Conservation (phyloP, 2,329 filamentous ascomycete species). For the Alternaria rosae region DNA sequence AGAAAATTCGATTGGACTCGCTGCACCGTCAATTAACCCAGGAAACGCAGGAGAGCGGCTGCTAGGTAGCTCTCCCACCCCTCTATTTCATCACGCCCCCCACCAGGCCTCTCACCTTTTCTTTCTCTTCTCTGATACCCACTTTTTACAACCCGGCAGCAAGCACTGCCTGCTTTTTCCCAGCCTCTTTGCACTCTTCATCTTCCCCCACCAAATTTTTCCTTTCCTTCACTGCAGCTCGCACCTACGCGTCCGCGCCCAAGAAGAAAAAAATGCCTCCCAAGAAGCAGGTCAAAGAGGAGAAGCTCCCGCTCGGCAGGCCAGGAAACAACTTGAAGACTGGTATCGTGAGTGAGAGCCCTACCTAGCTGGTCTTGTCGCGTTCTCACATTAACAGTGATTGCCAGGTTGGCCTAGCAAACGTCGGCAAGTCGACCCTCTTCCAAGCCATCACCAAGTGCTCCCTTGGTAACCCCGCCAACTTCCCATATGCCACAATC, state of each 20-base stretch:
- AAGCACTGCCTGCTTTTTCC: constrained; percentile 55
- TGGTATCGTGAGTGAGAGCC: constrained; percentile 86
- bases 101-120: constrained; percentile 54
- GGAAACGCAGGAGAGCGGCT: constrained; percentile 19
- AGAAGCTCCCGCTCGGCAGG: constrained; percentile 95
- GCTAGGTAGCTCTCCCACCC: constrained; percentile 17
- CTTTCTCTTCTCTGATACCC: constrained; percentile 60
- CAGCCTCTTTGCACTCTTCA: constrained; percentile 48
- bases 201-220: constrained; percentile 29
- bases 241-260: constrained; percentile 63
- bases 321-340: constrained; percentile 99
- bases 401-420: constrained; percentile 90
- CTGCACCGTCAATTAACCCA: constrained; percentile 19
- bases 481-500: constrained; percentile 99
- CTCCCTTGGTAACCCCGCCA: constrained; percentile 95
- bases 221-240: constrained; percentile 55
- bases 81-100: constrained; percentile 43
- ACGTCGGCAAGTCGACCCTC: constrained; percentile 98
- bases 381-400: constrained; percentile 54
- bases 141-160: constrained; percentile 59
- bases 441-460: constrained; percentile 99
- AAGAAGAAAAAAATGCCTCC: constrained; percentile 85
- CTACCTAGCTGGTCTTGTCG: constrained; percentile 39
- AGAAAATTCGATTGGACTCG: constrained; percentile 24
- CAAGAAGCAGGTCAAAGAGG: constrained; percentile 89